Percentiles rank a stretch among this genome's conserved stretches.
Evolutionary conservation across 2,329 filamentous ascomycete species (phyloP).

Genomic region (Scorias spongiosa): DNA sequence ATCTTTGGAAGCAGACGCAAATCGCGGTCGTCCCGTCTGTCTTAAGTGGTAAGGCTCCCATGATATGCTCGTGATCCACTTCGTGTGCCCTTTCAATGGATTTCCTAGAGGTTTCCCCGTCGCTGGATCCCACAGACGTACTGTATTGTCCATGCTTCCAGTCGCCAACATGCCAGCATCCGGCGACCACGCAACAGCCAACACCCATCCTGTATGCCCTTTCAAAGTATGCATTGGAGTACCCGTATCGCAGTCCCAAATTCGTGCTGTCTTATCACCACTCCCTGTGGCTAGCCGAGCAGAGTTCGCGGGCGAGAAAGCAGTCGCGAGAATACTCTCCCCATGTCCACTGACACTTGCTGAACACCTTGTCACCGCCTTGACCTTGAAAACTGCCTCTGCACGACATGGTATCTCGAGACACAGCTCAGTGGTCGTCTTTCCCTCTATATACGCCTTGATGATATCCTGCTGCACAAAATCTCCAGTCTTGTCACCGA

Average conservation of each 20-base stretch:
- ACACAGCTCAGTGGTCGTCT: constrained; percentile 41
- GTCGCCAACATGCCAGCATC: constrained; percentile 71
- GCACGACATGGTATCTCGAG: constrained; percentile 54
- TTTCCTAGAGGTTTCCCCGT: constrained; percentile 60
- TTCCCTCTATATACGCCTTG: constrained; percentile 32
- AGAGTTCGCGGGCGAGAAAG: constrained; percentile 70
- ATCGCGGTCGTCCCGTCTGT: constrained; percentile 52
- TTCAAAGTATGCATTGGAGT: constrained; percentile 75
- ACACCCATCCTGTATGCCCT: constrained; percentile 79
- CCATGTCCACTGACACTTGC: constrained; percentile 82
- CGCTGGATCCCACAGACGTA: constrained; percentile 77
- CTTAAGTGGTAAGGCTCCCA: constrained; percentile 93
- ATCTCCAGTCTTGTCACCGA: constrained; percentile 29
- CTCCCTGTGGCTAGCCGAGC: constrained; percentile 72
- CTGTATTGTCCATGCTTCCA: constrained; percentile 81
- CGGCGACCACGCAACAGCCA: constrained; percentile 75
- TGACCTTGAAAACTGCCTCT: constrained; percentile 86
- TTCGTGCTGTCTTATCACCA: constrained; percentile 77
- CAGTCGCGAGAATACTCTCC: constrained; percentile 71
- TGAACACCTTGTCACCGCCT: constrained; percentile 78
- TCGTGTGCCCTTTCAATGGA: constrained; percentile 68
- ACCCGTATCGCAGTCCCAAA: constrained; percentile 92
- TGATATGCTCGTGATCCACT: constrained; percentile 73
- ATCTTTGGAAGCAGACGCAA: constrained; percentile 85
- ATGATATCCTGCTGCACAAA: constrained; percentile 21